A percentile compares a stretch with the other conserved stretches of the same genome.
Conservation (phyloP, 257 asterid genomes). For the Nicotiana paniculata region DNA sequence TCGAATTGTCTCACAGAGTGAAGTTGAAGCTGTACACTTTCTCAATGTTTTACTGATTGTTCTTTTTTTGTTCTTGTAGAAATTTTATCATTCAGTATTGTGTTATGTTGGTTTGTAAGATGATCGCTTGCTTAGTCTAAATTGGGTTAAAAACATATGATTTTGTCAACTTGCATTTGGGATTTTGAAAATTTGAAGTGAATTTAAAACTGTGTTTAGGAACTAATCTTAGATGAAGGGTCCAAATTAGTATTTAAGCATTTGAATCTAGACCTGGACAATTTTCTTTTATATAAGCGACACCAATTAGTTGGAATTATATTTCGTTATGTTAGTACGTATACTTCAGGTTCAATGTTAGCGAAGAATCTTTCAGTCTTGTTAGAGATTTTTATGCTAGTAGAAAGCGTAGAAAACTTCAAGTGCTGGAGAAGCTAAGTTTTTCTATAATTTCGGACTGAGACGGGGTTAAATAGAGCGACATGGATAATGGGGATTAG, state of each 20-base stretch:
- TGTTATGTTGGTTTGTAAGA: not conserved
- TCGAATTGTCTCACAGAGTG: slow-evolving; percentile 64
- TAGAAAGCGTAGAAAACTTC: not conserved
- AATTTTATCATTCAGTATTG: not conserved
- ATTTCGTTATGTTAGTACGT: not conserved
- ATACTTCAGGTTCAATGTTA: not conserved
- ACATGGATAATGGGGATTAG: not conserved
- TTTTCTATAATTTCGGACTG: not conserved
- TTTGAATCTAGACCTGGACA: not conserved
- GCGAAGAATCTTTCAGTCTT: not conserved
- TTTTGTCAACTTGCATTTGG: not conserved
- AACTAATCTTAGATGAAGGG: not conserved
- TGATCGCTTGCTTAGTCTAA: not conserved
- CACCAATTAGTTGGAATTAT: not conserved
- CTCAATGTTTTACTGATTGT: not conserved
- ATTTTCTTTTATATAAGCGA: not conserved
- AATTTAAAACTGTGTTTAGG: not conserved
- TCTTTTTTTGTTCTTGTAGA: not conserved
- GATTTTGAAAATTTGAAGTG: not conserved
- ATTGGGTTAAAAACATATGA: not conserved
- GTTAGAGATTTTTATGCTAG: not conserved
- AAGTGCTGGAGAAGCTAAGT: not conserved
- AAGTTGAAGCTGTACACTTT: slow-evolving; percentile 61
- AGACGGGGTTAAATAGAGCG: not conserved
- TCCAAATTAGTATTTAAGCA: not conserved